Evolutionary conservation across 2,329 filamentous ascomycete genomes (phyloP).

Genomic region (Metarhizium humberi): DNA sequence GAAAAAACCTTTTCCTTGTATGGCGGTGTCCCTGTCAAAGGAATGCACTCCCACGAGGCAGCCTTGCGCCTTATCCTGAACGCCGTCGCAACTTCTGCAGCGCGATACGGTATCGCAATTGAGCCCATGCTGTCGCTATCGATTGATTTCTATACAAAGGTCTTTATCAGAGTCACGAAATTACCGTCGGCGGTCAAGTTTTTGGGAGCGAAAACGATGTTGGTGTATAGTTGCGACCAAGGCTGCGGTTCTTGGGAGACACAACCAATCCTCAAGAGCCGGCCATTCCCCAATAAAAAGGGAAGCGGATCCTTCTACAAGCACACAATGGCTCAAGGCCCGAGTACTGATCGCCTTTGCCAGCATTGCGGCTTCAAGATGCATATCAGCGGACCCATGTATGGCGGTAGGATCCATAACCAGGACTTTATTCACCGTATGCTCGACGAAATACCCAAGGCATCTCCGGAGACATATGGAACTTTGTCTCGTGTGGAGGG

Average conservation of each 20-base stretch:
- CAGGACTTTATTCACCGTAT: conserved; percentile 72
- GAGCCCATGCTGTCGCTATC: conserved; percentile 88
- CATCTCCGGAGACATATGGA: conserved; percentile 62
- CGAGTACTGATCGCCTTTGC: conserved; percentile 57
- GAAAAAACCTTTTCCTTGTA: conserved; percentile 95
- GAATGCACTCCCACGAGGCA: conserved; percentile 77
- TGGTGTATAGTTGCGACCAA: conserved; percentile 81
- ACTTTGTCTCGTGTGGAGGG: conserved; percentile 78
- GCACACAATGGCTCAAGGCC: conserved; percentile 63
- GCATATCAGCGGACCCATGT: conserved; percentile 92
- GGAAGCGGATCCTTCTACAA: conserved; percentile 66
- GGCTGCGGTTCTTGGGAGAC: conserved; percentile 90
- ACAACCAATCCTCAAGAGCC: conserved; percentile 67
- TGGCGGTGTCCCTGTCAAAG: conserved; percentile 80
- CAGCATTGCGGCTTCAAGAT: conserved; percentile 79
- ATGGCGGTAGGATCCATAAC: conserved; percentile 80
- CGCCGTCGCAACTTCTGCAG: conserved; percentile 69
- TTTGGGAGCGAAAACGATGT: conserved; percentile 81
- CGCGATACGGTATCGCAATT: conserved; percentile 76
- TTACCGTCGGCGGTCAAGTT: conserved; percentile 86
- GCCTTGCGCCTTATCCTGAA: conserved; percentile 82
- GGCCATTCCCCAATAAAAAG: conserved; percentile 58
- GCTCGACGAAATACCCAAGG: conserved; percentile 59
- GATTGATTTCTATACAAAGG: conserved; percentile 88
- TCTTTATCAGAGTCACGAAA: conserved; percentile 76